These are phyloP conservation scores for Talaromyces proteolyticus DNA, from an alignment of 495 filamentous ascomycete genomes.

Conservation along the genomic window DNA sequence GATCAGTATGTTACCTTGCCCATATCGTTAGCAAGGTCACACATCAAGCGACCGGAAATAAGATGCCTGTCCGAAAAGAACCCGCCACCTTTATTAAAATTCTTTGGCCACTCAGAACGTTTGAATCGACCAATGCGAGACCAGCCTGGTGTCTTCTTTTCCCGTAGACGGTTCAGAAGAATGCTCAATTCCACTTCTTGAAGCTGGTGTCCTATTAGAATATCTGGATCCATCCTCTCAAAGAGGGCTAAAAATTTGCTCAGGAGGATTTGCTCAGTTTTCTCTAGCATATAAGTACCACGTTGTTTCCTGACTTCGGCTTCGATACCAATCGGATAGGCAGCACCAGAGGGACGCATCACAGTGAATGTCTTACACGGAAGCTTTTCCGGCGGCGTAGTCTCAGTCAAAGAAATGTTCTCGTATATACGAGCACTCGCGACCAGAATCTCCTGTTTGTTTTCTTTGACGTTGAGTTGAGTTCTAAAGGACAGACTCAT, in stretches of 20 bases:
- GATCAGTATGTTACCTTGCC: constrained; percentile 56
- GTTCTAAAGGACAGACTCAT: constrained; percentile 93
- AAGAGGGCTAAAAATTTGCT: constrained; percentile 85
- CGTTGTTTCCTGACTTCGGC: constrained; percentile 61
- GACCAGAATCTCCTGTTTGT: constrained; percentile 92
- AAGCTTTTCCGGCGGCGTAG: constrained; percentile 78
- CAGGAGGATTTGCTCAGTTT: constrained; percentile 74
- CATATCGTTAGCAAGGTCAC: constrained; percentile 93
- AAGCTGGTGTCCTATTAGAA: constrained; percentile 89
- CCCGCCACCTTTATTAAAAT: constrained; percentile 77
- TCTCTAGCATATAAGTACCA: constrained; percentile 71
- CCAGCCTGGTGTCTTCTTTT: constrained; percentile 89
- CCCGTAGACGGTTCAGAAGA: constrained; percentile 77
- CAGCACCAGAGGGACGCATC: constrained; percentile 69
- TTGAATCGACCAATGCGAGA: constrained; percentile 83
- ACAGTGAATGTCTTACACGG: constrained; percentile 88
- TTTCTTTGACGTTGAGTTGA: constrained; percentile 82
- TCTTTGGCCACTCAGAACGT: constrained; percentile 80
- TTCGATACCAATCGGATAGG: constrained; percentile 84
- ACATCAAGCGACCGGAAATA: constrained; percentile 82
- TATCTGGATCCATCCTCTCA: constrained; percentile 84
- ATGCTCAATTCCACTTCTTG: constrained; percentile 96
- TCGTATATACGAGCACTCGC: constrained; percentile 90
- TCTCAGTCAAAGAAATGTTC: constrained; percentile 80
- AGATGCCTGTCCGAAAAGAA: constrained; percentile 91